Percentiles rank a stretch among this genome's conserved stretches.
Evolutionary conservation across 208 protist species (phyloP).

Genomic region (Trichomonas vaginalis): DNA sequence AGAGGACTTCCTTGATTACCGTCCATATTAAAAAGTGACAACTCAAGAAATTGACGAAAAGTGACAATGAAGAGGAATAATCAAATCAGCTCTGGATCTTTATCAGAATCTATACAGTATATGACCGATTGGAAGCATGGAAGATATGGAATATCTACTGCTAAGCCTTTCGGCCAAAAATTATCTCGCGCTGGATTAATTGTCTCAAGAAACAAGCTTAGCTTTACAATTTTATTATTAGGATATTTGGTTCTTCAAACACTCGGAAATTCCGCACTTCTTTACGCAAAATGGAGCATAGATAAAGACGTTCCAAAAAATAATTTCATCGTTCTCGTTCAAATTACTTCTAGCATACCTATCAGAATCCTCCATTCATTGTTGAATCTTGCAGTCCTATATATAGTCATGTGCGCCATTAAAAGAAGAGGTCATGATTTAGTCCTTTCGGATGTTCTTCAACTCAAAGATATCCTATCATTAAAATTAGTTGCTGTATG

Average conservation of each 20-base stretch:
- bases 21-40: too few relatives aligned
- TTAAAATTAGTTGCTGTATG: neutral
- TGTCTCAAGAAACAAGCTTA: neutral
- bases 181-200: neutral
- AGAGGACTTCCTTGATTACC: too few relatives aligned
- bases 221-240: neutral
- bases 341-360: neutral
- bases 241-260: neutral
- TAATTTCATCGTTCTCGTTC: neutral
- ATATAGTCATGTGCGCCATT: neutral
- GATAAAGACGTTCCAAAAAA: neutral
- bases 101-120: neutral
- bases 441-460: neutral
- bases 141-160: neutral
- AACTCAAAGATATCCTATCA: neutral
- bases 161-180: neutral
- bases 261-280: neutral
- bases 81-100: neutral
- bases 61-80: too few relatives aligned
- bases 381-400: neutral
- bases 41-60: too few relatives aligned
- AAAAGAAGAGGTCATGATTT: neutral
- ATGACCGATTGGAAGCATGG: neutral
- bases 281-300: neutral
- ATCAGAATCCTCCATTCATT: neutral